Evolutionary conservation across 2,329 filamentous ascomycete species (phyloP), one percentile per base, ranked within the genome.

Genomic region (Blumeria graminis): DNA sequence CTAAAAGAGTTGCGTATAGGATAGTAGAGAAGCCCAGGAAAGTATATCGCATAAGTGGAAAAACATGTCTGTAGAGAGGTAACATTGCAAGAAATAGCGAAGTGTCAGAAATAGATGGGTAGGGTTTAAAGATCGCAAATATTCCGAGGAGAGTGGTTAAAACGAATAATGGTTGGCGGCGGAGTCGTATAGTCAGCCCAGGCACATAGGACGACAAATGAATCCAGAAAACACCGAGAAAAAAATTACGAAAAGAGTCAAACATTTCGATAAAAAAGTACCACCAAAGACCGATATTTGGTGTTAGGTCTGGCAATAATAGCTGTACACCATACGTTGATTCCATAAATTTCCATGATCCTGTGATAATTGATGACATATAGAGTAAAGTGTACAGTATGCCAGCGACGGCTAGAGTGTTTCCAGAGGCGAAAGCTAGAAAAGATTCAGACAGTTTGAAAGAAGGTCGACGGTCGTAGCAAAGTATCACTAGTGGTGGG

Each of bases 181-280:
- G 81, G 36, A 98, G 72, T 57, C 90, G 83, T 56, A 95, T 76
- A 11, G 83, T 87, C 45, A 98, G 72, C 0, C 86, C 90, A 14
- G 84, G 84, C 38, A 94, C 86, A 69, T 98, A 98, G 41, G 85
- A 84, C 0, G 84, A 80, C 57, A 96, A 79, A 67, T 98, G 92
- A 59, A 98, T 76, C 88, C 93, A 96, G 71, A 98, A 98, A 53
- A 98, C 89, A 56, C 86, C 92, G 3, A 98, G 77, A 74, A 96
- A 98, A 74, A 98, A 98, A 63, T 84, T 82, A 41, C 92, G 79
- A 75, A 98, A 98, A 0, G 89, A 90, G 70, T 98, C 92, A 68
- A 98, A 98, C 81, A 98, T 98, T 67, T 98, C 90, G 62, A 93
- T 94, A 67, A 98, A 96, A 71, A 98, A 98, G 70, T 98, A 98